A percentile compares a stretch with the other conserved stretches of the same genome.
These are phyloP conservation scores for Trichophaea hybrida DNA, from an alignment of 2,329 filamentous ascomycete genomes.

Conservation along the genomic window DNA sequence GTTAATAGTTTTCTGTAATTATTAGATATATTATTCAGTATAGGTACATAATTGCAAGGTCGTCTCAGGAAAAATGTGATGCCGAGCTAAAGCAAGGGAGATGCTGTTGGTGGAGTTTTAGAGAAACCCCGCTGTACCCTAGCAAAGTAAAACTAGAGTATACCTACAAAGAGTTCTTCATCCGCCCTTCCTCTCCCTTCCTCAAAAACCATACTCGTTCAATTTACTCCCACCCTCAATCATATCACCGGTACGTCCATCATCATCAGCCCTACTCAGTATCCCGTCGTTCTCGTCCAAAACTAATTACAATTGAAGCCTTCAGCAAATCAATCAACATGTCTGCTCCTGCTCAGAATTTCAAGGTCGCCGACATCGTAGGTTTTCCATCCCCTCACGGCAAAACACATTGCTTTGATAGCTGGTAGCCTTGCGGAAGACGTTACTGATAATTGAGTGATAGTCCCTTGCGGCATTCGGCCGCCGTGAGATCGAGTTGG, in stretches of 20 bases:
- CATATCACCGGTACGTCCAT: neutral
- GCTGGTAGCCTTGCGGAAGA: neutral
- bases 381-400: constrained; percentile 26
- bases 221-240: neutral
- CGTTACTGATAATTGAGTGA: neutral
- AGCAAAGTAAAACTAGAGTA: neutral
- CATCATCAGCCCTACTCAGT: neutral
- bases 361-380: constrained; percentile 95
- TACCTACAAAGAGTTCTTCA: neutral
- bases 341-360: constrained; percentile 75
- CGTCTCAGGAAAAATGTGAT: too few species aligned
- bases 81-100: too few species aligned
- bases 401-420: neutral
- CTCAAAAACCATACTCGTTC: neutral
- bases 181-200: neutral
- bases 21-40: too few species aligned
- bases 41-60: too few species aligned
- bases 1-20: too few species aligned
- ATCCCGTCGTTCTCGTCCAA: neutral
- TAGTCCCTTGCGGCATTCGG: constrained; percentile 87
- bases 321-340: constrained; percentile 32
- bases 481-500: constrained; percentile 96
- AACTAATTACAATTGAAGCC: neutral
- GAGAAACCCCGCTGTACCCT: neutral
- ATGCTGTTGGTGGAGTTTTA: too few species aligned